Conservation (phyloP, 2,329 filamentous ascomycete species). For the Botrytis byssoidea region DNA sequence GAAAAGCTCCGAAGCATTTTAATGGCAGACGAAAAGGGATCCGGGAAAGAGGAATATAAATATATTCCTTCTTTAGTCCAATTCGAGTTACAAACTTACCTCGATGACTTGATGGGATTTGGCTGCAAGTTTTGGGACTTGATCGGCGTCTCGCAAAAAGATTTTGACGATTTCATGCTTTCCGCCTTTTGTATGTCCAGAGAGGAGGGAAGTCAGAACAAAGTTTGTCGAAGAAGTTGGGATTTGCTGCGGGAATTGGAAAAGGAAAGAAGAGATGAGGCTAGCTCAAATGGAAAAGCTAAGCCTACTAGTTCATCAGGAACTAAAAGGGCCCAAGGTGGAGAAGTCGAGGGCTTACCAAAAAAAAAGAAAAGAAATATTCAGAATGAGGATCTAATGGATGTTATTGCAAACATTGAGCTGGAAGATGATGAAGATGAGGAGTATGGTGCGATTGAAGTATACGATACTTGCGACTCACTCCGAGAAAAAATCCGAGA, state of each 20-base stretch:
- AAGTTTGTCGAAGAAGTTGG: not conserved
- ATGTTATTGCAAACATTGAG: slow-evolving; percentile 44
- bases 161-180: not conserved
- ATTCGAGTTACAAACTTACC: not conserved
- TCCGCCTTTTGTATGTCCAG: not conserved
- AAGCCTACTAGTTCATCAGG: not conserved
- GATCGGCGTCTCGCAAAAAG: not conserved
- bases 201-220: not conserved
- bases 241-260: slow-evolving; percentile 6
- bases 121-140: not conserved
- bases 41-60: not conserved
- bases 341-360: not conserved
- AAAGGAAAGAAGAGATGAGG: not conserved
- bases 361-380: not conserved
- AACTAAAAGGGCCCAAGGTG: not conserved
- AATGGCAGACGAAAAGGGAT: not conserved
- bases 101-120: not conserved
- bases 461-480: slow-evolving; percentile 59
- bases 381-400: not conserved
- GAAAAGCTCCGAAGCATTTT: not conserved
- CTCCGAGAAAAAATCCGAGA: slow-evolving; percentile 55
- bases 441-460: slow-evolving; percentile 44
- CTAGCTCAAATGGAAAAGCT: not conserved
- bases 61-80: not conserved
- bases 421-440: slow-evolving; percentile 53